Base-by-base conservation (phyloP, 805 yeast genomes). In the Wickerhamiella kurtzmanii region DNA sequence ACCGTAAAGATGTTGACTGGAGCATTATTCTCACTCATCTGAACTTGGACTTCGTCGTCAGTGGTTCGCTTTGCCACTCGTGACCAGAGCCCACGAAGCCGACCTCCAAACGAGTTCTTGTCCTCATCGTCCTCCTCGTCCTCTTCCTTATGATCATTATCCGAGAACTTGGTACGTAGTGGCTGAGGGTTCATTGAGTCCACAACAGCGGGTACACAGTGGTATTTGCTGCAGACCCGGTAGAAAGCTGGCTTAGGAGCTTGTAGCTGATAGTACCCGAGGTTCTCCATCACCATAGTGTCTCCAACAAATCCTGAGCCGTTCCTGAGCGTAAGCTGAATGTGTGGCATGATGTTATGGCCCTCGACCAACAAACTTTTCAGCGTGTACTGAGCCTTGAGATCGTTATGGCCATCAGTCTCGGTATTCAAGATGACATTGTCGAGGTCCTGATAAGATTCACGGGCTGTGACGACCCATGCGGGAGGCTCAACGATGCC, bases 261-360 rank as follows among this genome's bases (percentile, higher is more conserved):
- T 51, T 75, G 75, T 41, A 92, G 66, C 62, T 88, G 96, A 46
- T 82, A 75, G 61, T 89, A 89, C 0, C 96, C 96, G 51, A 80
- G 68, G 37, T 82, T 80, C 1, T 79, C 73, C 92, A 89, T 82
- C 1, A 87, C 77, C 36, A 64, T 67, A 0, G 95, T 80, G 52
- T 79, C 85, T 5, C 50, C 45, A 2, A 53, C 5, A n/a, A 25
- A 22, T 2, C 41, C 49, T 2, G 36, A 28, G 2, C 46, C 59
- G 18, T 43, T 55, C 48, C n/a, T 52, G 32, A 46, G 56, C 47
- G 22, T 57, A 1, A 79, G 58, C 18, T 69, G 68, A 13, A 28
- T 36, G 0, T 55, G 55, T 0, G 83, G 79, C 0, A 73, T 65
- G 0, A 62, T 66, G 15, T 53, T 52, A 60, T 74, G 76, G 0